Evolutionary conservation across 1,284 basidiomycete species (phyloP).

Genomic region (Ganoderma meredithae): DNA sequence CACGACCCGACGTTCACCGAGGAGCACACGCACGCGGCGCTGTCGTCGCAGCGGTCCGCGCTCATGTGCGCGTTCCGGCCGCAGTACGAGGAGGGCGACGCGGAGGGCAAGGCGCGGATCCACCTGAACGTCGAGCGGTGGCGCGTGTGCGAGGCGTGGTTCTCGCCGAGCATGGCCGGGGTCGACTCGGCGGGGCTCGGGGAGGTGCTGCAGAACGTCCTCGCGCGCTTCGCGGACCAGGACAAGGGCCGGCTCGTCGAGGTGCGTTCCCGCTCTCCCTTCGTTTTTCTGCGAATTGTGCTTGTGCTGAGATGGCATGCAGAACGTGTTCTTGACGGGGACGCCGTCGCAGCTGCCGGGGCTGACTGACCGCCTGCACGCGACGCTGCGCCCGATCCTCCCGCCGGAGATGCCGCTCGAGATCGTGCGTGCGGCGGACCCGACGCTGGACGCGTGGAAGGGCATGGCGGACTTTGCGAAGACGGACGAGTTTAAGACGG

Average conservation of each 20-base stretch:
- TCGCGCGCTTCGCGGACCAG: constrained; percentile 79
- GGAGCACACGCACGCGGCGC: constrained; percentile 85
- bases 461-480: constrained; percentile 90
- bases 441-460: constrained; percentile 85
- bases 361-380: constrained; percentile 72
- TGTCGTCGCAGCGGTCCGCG: constrained; percentile 80
- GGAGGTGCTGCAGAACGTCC: constrained; percentile 88
- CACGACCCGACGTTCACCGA: constrained; percentile 86
- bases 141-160: constrained; percentile 93
- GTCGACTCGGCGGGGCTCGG: constrained; percentile 94
- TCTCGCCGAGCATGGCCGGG: constrained; percentile 93
- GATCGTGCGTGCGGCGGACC: constrained; percentile 70
- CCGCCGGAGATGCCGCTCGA: constrained; percentile 79
- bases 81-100: constrained; percentile 72
- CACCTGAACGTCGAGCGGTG: constrained; percentile 96
- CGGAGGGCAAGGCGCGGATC: constrained; percentile 77
- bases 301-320: too few species aligned
- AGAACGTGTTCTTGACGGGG: constrained; percentile 93
- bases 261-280: constrained; percentile 3
- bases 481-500: constrained; percentile 63
- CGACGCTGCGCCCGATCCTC: constrained; percentile 79
- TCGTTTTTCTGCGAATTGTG: not conserved
- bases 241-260: constrained; percentile 54
- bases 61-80: constrained; percentile 88
- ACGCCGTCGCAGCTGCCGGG: constrained; percentile 81